Evolutionary conservation across 2,329 filamentous ascomycete species (phyloP).

Genomic region (Pseudomassariella vexata): DNA sequence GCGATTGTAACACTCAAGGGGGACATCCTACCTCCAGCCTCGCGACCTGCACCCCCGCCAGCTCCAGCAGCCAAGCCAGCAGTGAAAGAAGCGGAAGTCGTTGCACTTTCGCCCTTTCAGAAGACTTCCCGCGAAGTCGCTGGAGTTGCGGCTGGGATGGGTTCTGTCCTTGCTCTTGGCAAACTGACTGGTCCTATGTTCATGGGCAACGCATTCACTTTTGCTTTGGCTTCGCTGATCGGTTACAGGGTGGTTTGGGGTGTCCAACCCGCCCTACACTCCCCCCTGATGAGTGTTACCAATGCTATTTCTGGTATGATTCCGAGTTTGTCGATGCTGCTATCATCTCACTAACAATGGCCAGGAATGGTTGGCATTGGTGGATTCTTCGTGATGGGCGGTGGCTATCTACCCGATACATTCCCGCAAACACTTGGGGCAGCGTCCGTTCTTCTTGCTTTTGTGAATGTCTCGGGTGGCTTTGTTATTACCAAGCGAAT

Average conservation of each 20-base stretch:
- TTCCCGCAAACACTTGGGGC: slow-evolving; percentile 76
- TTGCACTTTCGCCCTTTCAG: slow-evolving; percentile 76
- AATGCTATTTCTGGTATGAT: slow-evolving; percentile 74
- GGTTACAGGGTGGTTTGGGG: slow-evolving; percentile 89
- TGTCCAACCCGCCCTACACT: slow-evolving; percentile 76
- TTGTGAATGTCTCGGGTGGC: slow-evolving; percentile 82
- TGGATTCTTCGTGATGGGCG: slow-evolving; percentile 83
- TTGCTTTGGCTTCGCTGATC: slow-evolving; percentile 76
- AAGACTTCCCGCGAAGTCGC: slow-evolving; percentile 72
- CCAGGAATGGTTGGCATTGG: slow-evolving; percentile 78
- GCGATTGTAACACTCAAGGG: slow-evolving; percentile 78
- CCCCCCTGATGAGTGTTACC: slow-evolving; percentile 86
- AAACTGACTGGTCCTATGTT: slow-evolving; percentile 78
- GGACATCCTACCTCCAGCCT: slow-evolving; percentile 68
- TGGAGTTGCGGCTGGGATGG: slow-evolving; percentile 72
- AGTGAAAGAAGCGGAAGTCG: slow-evolving; percentile 40
- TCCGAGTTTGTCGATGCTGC: no score
- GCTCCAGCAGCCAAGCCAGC: slow-evolving; percentile 37
- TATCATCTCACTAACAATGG: slow-evolving; percentile 12
- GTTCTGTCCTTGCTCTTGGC: slow-evolving; percentile 66
- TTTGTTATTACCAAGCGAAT: slow-evolving; percentile 92
- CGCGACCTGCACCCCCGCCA: slow-evolving; percentile 57
- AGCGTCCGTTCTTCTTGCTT: slow-evolving; percentile 74
- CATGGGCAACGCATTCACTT: slow-evolving; percentile 84
- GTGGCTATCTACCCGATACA: slow-evolving; percentile 70